Base-by-base conservation (phyloP, 1,284 basidiomycete genomes). In the Cryptococcus wingfieldii region DNA sequence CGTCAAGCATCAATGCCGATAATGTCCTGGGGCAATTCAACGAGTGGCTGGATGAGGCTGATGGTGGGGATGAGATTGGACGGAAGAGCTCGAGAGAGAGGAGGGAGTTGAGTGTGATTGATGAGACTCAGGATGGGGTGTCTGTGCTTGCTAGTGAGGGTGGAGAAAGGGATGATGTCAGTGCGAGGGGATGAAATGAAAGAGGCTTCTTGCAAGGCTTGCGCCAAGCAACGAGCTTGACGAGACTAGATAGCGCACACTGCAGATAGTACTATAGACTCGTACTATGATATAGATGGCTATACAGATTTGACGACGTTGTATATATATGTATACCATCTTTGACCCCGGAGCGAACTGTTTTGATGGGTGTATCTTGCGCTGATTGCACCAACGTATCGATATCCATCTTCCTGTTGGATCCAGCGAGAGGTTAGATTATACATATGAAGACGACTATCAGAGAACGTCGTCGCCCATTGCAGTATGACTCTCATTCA, bases 21-120 rank as follows among this genome's bases (percentile, higher is more conserved):
- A 59, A 53, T n/a, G 67, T 56, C 2, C 59, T 68, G 25, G 72
- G 69, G 4, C 60, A 63, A 28, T 23, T 53, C 19, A 54, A 65
- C 31, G 69, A 62, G 13, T 67, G 62, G 62, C 44, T 64, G n/a
- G 60, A 63, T 8, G 56, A 54, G 7, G 63, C 62, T 43, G 63
- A 56, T 14, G 47, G 38, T 38, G 19, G 13, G n/a, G 42, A 28
- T 34, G 55, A 59, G 14, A 41, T 27, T 38, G 49, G 42, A n/a
- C 53, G 56, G 23, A 31, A 45, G 2, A 23, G n/a, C 27, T 52
- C 49, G 25, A 54, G 68, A 46, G 70, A 69, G 12, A 65, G 64
- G 51, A 61, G 73, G 50, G 72, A 73, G 53, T 53, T 77, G 54
- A 75, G 71, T 47, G 70, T 77, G 10, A 77, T 77, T 46, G 74